Evolutionary conservation across 2,329 filamentous ascomycete genomes (phyloP).

Genomic region (Sphaceloma murrayae): DNA sequence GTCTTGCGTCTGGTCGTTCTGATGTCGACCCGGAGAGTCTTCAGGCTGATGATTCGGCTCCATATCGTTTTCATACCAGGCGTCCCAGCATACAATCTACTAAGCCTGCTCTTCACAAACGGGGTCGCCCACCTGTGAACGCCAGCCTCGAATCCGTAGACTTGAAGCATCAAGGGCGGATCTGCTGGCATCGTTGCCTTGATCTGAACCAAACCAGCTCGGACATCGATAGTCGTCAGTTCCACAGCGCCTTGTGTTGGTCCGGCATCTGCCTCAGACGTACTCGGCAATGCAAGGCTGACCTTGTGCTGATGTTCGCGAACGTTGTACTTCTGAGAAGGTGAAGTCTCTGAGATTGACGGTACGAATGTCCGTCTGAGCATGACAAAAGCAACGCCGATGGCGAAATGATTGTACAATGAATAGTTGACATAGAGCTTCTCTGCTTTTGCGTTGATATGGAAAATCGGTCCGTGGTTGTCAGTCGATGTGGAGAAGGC

Average conservation of each 20-base stretch:
- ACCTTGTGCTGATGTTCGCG: slow-evolving; percentile 15
- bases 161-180: slow-evolving; percentile 81
- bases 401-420: slow-evolving; percentile 82
- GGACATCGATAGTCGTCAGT: slow-evolving; percentile 71
- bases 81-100: slow-evolving; percentile 78
- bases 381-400: slow-evolving; percentile 71
- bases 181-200: slow-evolving; percentile 84
- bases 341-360: not conserved
- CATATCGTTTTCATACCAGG: slow-evolving; percentile 75
- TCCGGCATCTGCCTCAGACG: not conserved
- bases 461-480: slow-evolving; percentile 75
- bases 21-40: slow-evolving; percentile 68
- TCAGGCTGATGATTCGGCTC: slow-evolving; percentile 78
- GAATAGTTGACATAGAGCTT: slow-evolving; percentile 82
- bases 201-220: slow-evolving; percentile 70
- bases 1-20: slow-evolving; percentile 65
- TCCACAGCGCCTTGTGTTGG: slow-evolving; percentile 40
- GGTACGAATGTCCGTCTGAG: slow-evolving; percentile 42
- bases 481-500: slow-evolving; percentile 79
- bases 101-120: slow-evolving; percentile 64
- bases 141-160: slow-evolving; percentile 73
- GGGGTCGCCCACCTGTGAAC: slow-evolving; percentile 81
- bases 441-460: slow-evolving; percentile 71
- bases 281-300: slow-evolving; percentile 10
- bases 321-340: slow-evolving; percentile 12